Evolutionary conservation across 1,284 basidiomycete species (phyloP), one percentile per base, ranked within the genome.

Genomic region (Wolfiporia cocos): DNA sequence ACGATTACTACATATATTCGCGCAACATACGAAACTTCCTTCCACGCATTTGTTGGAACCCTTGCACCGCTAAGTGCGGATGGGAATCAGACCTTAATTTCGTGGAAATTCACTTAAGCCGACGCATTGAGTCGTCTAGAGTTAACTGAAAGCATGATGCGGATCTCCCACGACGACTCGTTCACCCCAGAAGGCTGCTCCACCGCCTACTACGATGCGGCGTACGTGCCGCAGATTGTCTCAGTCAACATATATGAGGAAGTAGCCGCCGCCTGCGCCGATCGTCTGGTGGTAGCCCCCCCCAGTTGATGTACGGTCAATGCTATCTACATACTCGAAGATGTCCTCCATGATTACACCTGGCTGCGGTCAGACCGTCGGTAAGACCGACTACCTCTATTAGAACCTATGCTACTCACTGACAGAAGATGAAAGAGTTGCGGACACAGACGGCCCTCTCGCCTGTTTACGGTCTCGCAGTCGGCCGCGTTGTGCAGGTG

Each of bases 401-500:
- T n/a, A n/a, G n/a, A n/a, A n/a, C n/a, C n/a, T 32, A 37, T 7
- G 24, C 26, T 5, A 17, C 10, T 17, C 21, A 32, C 18, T 4
- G 19, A 4, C 14, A 17, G 14, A n/a, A 20, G 15, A 11, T 31
- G 22, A 17, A 32, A 71, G 66, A 73, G 74, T n/a, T 73, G 74
- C 12, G 74, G 74, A 1, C 73, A 75, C 48, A 63, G 69, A n/a
- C n/a, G 19, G 56, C 68, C 14, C 50, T 73, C 5, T 59, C 59
- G 3, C 62, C 61, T 3, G 55, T 62, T 6, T 57, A 59, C 44
- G 65, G 64, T 7, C 48, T 67, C 15, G 65, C 58, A 59, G 43
- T 66, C 43, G 71, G 73, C 49, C 62, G 68, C 28, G 66, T 68
- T 7, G 54, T 56, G 34, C 45, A 55, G 38, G 40, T 50, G n/a